These are phyloP conservation scores for Taiwanofungus camphoratus DNA, from an alignment of 1,284 basidiomycete genomes.

Conservation along the genomic window DNA sequence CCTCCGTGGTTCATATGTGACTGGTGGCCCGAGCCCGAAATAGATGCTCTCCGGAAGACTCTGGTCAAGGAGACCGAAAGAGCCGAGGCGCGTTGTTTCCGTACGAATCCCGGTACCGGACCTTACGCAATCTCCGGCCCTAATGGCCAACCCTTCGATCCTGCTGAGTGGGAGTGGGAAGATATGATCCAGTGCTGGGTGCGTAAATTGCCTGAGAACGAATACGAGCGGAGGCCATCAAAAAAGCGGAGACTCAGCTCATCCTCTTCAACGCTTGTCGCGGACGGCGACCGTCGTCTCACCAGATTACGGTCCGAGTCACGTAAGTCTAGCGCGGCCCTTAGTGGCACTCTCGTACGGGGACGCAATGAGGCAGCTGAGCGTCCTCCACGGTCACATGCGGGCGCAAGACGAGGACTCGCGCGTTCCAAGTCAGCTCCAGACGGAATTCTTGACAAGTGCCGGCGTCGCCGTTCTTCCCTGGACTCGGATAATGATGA, in stretches of 20 bases:
- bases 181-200: slow-evolving; percentile 39
- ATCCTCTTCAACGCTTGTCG: neutral
- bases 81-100: slow-evolving; percentile 43
- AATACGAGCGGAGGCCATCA: neutral
- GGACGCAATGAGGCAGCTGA: too few relatives aligned
- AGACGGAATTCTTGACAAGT: too few relatives aligned
- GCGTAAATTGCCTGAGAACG: slow-evolving; percentile 25
- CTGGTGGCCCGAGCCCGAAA: slow-evolving; percentile 9
- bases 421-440: too few relatives aligned
- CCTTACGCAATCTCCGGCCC: slow-evolving; percentile 4
- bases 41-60: slow-evolving; percentile 28
- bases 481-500: too few relatives aligned
- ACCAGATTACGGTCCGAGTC: neutral
- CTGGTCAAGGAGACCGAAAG: slow-evolving; percentile 44
- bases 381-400: too few relatives aligned
- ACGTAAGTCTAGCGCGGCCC: neutral
- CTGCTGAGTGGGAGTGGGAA: slow-evolving; percentile 40
- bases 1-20: neutral
- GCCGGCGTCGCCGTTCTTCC: too few relatives aligned
- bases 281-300: neutral
- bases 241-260: slow-evolving; percentile 4
- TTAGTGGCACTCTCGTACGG: too few relatives aligned
- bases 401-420: too few relatives aligned
- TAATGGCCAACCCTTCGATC: slow-evolving; percentile 1
- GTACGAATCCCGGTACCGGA: neutral